Conservation (phyloP, 768 basidiomycete species). For the Xerocomellus dryophilus region DNA sequence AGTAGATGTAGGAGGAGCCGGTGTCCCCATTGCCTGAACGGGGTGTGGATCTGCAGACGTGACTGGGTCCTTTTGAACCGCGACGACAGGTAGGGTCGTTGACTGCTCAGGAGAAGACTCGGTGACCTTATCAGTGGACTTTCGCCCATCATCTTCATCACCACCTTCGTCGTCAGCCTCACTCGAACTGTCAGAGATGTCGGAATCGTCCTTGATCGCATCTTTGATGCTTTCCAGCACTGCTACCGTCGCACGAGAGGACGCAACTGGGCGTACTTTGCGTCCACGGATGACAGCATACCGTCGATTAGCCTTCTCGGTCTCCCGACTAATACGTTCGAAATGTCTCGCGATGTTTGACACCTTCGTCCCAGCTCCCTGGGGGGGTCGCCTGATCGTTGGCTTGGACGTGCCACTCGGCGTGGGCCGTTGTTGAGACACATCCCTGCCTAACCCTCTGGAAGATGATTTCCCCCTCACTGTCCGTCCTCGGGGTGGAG, state of each 20-base stretch:
- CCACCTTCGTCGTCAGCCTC: slow-evolving; percentile 70
- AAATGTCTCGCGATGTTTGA: slow-evolving; percentile 88
- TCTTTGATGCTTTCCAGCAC: slow-evolving; percentile 88
- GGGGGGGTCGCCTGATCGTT: slow-evolving; percentile 51
- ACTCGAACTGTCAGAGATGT: slow-evolving; percentile 62
- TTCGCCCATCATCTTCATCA: slow-evolving; percentile 48
- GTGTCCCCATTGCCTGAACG: slow-evolving; percentile 31
- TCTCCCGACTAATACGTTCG: slow-evolving; percentile 76
- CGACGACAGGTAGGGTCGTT: slow-evolving; percentile 25
- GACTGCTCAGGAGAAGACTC: slow-evolving; percentile 35
- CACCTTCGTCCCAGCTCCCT: slow-evolving; percentile 63
- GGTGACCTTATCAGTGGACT: slow-evolving; percentile 25
- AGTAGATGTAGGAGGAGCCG: slow-evolving; percentile 17
- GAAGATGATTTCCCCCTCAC: slow-evolving; percentile 36
- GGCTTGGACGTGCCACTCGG: slow-evolving; percentile 41
- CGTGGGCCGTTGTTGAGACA: slow-evolving; percentile 41
- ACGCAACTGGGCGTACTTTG: slow-evolving; percentile 86
- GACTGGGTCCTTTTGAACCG: slow-evolving; percentile 7
- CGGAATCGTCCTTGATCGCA: slow-evolving; percentile 84
- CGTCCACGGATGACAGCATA: slow-evolving; percentile 86
- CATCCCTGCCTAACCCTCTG: slow-evolving; percentile 37
- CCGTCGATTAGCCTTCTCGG: slow-evolving; percentile 68
- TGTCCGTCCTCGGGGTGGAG: slow-evolving; percentile 34
- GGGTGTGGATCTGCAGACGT: slow-evolving; percentile 1
- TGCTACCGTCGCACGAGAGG: slow-evolving; percentile 83